Evolutionary conservation across 73 alveolate species (phyloP), one percentile per base, ranked within the genome.

Genomic region (Halteria grandinella): DNA sequence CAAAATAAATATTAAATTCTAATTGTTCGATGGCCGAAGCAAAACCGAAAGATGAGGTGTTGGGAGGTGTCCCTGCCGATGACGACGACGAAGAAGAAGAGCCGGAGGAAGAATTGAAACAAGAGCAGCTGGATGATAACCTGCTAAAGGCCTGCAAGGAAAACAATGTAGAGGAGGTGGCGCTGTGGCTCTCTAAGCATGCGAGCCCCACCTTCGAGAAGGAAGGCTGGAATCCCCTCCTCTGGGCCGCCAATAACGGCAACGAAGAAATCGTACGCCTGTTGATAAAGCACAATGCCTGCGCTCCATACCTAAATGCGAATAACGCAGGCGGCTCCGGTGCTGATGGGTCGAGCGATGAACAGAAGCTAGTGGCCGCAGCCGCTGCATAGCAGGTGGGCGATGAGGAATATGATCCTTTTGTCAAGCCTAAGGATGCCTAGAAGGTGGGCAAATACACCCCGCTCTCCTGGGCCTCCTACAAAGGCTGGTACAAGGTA

Each of bases 391-490:
- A 24, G 44, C 15, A 39, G 10, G 45, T 23, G 1, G 79, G 60
- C 20, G 78, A 60, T 10, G 88, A 73, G 31, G 58, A 32, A 1
- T 39, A 71, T 47, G 91, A 84, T 69, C 93, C 96, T 5, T 89
- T 89, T 64, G 73, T 85, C 71, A 89, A 85, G 70, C 96, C 96
- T 29, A 72, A 85, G 85, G 88, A 83, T 34, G 92, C 96, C 0
- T 75, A 88, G 20, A 72, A 74, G 66, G 92, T 84, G 20, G 94
- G 95, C 33, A 91, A 73, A 79, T 93, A 93, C 84, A 90, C 97
- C 24, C 98, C 98, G 11, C 78, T 92, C 28, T 95, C 89, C 72
- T 92, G 98, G 98, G 87, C 96, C 6, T 76, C 95, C 41, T 92
- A 88, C 79, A 89, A 89, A 74, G 98, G 98, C 21, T 91, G 69